Base-by-base conservation (phyloP, 768 basidiomycete species). In the Cyclocybe cylindracea region DNA sequence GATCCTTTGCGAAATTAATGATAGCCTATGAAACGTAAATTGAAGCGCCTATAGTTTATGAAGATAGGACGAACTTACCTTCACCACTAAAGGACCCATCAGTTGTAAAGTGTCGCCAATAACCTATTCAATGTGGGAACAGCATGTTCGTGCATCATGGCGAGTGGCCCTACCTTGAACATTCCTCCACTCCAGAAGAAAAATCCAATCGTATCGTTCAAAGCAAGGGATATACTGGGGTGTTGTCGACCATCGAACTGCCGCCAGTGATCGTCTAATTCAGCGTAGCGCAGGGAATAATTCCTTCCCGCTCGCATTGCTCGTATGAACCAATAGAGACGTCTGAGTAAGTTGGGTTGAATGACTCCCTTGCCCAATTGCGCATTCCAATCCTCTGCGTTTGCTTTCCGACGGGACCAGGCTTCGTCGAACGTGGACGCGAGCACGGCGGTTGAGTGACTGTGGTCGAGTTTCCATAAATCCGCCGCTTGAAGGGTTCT, bases 401-500 rank as follows among this genome's bases (percentile, higher is more conserved):
- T 72, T 16, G 63, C 44, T 14, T 78, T 72, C 38, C 87, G 75
- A 7, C 62, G 64, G 4, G 63, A 70, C 77, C 86, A 86, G 7
- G 84, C 72, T 10, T 66, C 73, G 49, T 89, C 79, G 19, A 91
- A 75, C 56, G 73, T 71, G 9, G 69, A 66, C 2, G 84, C 78
- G 29, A 91, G 71, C 14, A 60, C 53, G 0, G 73, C 77, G 11
- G 81, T 71, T 57, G 84, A 76, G 31, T 78, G 76, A 4, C 73
- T 60, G 3, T 72, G 62, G 50, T 82, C 80, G 54, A 91, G 70
- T 61, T 80, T 82, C 86, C 87, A 89, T 10, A 91, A 67, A 67
- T 92, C 90, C 1, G 85, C 80, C 0, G 85, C 85, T 60, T 87
- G 86, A 7, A 92, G 71, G 1, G 87, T 85, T 31, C 89, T 75